Percentiles rank a stretch among this genome's conserved stretches.
Evolutionary conservation across 768 basidiomycete genomes (phyloP).

Genomic region (Boletus fagicola): DNA sequence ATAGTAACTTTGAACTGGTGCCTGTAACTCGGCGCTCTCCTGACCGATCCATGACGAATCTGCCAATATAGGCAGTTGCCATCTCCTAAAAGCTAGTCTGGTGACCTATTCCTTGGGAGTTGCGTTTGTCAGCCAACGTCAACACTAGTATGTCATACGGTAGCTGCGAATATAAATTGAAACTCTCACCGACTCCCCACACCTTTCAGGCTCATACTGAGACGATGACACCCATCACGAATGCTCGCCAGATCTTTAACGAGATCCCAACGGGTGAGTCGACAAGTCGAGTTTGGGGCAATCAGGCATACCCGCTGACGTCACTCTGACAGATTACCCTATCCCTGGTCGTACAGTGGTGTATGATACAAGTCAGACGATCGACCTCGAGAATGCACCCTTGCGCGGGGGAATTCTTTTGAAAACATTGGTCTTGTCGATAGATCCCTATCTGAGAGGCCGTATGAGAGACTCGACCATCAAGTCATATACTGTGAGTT

Average conservation of each 20-base stretch:
- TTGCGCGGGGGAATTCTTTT: conserved; percentile 48
- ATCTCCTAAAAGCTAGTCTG: background rate
- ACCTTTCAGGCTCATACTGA: background rate
- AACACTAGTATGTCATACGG: background rate
- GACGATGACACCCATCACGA: conserved; percentile 23
- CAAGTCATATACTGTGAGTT: conserved; percentile 14
- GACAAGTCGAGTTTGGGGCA: no score
- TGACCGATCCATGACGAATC: no score
- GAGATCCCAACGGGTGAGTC: conserved; percentile 29
- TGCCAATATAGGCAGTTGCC: no score
- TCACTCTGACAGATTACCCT: conserved; percentile 33
- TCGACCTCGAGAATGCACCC: conserved; percentile 47
- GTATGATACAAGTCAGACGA: conserved; percentile 44
- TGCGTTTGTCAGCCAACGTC: background rate
- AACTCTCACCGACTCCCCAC: background rate
- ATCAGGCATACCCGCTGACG: background rate
- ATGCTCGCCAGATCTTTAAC: conserved; percentile 39
- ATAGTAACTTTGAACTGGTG: no score
- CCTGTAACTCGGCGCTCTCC: no score
- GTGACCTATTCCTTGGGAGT: background rate
- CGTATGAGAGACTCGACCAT: conserved; percentile 35
- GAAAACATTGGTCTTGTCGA: conserved; percentile 46
- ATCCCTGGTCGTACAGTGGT: conserved; percentile 45
- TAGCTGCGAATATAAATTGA: background rate
- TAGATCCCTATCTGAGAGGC: conserved; percentile 48